Base-by-base conservation (phyloP, 2,329 filamentous ascomycete species). In the Aspergillus arachidicola region DNA sequence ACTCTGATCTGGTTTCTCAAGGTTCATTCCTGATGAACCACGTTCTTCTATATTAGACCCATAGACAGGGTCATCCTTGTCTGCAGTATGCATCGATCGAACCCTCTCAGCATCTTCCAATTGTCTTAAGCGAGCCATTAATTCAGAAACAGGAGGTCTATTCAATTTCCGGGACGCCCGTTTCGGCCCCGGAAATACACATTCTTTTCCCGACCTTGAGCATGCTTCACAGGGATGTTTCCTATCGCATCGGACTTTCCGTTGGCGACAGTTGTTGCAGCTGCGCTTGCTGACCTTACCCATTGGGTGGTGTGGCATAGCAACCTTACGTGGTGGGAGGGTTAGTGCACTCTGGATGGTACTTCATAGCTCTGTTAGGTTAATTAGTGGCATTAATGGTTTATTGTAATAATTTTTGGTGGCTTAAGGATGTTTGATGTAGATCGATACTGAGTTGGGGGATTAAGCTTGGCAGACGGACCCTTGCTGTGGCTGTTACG, bases 241-340 rank as follows among this genome's bases (percentile, higher is more conserved):
- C 61, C 73, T 74, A 63, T 75, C 71, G 51, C 76, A 79, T 16
- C 72, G 70, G 23, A 78, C 64, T 58, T 78, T 78, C 45, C 68
- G 69, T 28, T 68, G 65, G 60, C 73, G 72, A 66, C 76, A 79
- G 4, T 65, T 61, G n/a, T 61, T 59, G 50, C 76, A 78, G 46
- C 71, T 73, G 21, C 68, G 67, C 16, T 34, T 53, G 28, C 19
- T 53, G 16, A 21, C 7, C 16, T 41, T 14, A 38, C 34, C 16
- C 6, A n/a, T 6, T 19, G 38, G 6, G 7, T 41, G 19, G 38
- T 9, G 9, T n/a, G 38, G 7, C 38, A 41, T 41, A 9, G 38
- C 10, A 10, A 9, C 9, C 3, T 10, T 9, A 2, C 16, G 48
- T 51, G 16, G 12, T 51, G 1, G 26, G 26, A 51, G 48, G 10